phyloP scores from a whole-genome alignment of 2,329 filamentous ascomycete species.

The Hymenotorrendiella dingleyae region DNA sequence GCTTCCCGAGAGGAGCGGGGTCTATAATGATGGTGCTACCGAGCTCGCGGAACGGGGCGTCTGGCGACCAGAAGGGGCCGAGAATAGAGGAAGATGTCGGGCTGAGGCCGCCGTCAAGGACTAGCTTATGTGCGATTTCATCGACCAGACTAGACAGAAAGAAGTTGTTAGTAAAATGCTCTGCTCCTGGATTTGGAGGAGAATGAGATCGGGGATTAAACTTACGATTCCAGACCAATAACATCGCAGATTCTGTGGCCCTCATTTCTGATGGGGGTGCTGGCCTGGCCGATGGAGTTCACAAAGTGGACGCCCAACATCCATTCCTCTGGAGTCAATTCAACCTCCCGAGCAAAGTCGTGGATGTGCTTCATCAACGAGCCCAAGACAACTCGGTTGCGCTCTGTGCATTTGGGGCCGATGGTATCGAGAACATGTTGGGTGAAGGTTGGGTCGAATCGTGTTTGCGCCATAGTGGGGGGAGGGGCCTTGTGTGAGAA shows the following conservation, averaged over 20 bases:
- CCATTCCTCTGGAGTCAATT: slow-evolving; percentile 74
- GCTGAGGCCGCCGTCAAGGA: no score
- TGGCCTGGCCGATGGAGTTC: slow-evolving; percentile 66
- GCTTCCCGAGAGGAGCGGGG: slow-evolving; percentile 42
- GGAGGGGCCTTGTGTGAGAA: no score
- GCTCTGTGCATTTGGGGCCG: slow-evolving; percentile 60
- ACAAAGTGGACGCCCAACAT: slow-evolving; percentile 68
- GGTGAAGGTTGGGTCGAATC: slow-evolving; percentile 76
- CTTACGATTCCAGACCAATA: slow-evolving; percentile 66
- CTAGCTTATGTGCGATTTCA: slow-evolving; percentile 36
- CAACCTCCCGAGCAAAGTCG: slow-evolving; percentile 72
- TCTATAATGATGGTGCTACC: slow-evolving; percentile 58
- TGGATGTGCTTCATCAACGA: slow-evolving; percentile 67
- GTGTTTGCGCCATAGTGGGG: no score
- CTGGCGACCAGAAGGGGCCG: slow-evolving; percentile 75
- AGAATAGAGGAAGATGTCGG: slow-evolving; percentile 62
- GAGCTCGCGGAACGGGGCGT: slow-evolving; percentile 64
- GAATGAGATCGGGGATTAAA: slow-evolving; percentile 16
- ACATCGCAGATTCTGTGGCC: slow-evolving; percentile 68
- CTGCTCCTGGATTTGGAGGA: background rate
- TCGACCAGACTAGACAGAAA: slow-evolving; percentile 48
- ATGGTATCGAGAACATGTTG: slow-evolving; percentile 67
- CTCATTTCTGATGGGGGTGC: slow-evolving; percentile 64
- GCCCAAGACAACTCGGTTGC: slow-evolving; percentile 57
- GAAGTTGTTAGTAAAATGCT: no score